A percentile compares a stretch with the other conserved stretches of the same genome.
Conservation (phyloP, 2,329 filamentous ascomycete genomes). For the Parafenestella ontariensis region DNA sequence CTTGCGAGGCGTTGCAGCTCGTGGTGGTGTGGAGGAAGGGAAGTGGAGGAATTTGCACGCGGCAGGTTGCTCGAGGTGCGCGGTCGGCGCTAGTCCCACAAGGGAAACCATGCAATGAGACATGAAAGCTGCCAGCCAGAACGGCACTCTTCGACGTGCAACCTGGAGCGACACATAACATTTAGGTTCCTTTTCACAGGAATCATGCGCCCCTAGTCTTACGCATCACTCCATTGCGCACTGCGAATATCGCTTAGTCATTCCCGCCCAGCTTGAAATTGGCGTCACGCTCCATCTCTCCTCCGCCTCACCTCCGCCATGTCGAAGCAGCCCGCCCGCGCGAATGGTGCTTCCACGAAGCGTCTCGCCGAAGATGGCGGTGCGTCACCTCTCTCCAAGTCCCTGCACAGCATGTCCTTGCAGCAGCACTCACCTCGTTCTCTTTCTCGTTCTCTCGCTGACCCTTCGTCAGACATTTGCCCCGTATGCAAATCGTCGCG, state of each 20-base stretch:
- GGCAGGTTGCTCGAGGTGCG: conserved; percentile 6
- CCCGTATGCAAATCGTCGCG: conserved; percentile 96
- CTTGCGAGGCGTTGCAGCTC: conserved; percentile 2
- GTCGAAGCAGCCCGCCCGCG: conserved; percentile 43
- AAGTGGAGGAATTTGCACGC: conserved; percentile 12
- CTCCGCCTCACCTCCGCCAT: conserved; percentile 33
- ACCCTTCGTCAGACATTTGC: conserved; percentile 72
- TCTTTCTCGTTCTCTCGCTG: conserved; percentile 25
- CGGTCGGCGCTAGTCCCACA: conserved; percentile 28
- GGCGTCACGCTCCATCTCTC: conserved; percentile 1
- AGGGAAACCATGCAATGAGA: conserved; percentile 12
- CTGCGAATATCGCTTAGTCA: conserved; percentile 17
- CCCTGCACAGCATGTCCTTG: conserved; percentile 40
- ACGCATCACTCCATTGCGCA: neutral
- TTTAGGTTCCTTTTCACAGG: neutral
- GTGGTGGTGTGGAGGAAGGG: conserved; percentile 1
- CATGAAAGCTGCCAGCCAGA: neutral
- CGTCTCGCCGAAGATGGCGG: conserved; percentile 44
- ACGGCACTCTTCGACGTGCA: neutral
- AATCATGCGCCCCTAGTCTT: neutral
- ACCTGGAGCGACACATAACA: neutral
- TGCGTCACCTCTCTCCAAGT: conserved; percentile 44
- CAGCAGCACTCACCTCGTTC: conserved; percentile 28
- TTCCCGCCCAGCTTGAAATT: neutral
- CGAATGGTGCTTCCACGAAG: conserved; percentile 37